Evolutionary conservation across 2,329 filamentous ascomycete species (phyloP).

Genomic region (Phialophora macrospora): DNA sequence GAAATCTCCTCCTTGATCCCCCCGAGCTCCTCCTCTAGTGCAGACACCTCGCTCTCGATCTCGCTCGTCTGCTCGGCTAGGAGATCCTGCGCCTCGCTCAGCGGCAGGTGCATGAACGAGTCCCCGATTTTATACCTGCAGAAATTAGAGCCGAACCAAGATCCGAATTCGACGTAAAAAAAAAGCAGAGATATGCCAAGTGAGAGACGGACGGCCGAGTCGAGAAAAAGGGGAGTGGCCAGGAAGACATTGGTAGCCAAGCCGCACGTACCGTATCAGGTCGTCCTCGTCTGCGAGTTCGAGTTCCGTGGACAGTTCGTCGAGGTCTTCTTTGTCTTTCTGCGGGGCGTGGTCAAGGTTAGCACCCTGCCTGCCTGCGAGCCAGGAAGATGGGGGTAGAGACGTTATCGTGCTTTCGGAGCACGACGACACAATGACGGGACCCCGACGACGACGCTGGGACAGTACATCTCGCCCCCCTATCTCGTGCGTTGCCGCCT

Average conservation of each 20-base stretch:
- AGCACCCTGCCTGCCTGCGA: not conserved
- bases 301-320: conserved; percentile 87
- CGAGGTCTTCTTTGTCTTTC: conserved; percentile 98
- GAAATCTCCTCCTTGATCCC: conserved; percentile 84
- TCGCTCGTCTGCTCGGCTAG: conserved; percentile 71
- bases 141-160: not conserved
- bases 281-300: conserved; percentile 94
- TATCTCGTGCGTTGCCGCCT: not conserved
- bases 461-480: not conserved
- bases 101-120: conserved; percentile 85
- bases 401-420: not conserved
- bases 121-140: conserved; percentile 93
- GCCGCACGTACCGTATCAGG: conserved; percentile 73
- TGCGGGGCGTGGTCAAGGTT: conserved; percentile 47
- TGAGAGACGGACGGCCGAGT: not conserved
- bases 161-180: not conserved
- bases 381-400: not conserved
- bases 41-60: conserved; percentile 76
- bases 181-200: not conserved
- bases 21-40: conserved; percentile 76
- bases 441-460: not conserved
- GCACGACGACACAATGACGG: too few relatives aligned
- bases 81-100: conserved; percentile 85
- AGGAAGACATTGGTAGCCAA: conserved; percentile 9
- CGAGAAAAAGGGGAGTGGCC: not conserved